These are phyloP conservation scores for Alternaria dauci DNA, from an alignment of 2,329 filamentous ascomycete species.

Conservation along the genomic window DNA sequence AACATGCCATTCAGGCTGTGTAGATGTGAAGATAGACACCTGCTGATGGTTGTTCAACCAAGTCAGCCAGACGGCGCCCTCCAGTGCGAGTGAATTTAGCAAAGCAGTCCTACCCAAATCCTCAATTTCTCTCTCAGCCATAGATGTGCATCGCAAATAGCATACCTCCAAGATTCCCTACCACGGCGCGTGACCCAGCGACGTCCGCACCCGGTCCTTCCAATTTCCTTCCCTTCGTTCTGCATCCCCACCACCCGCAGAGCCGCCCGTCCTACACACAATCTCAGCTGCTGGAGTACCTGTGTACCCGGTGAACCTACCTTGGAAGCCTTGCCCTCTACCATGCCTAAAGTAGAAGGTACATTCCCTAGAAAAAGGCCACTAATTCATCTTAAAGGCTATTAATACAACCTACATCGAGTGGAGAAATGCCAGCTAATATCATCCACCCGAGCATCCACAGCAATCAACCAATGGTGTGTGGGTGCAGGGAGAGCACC, in stretches of 20 bases:
- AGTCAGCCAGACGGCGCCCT: neutral
- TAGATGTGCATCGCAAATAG: neutral
- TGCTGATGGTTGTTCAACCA: neutral
- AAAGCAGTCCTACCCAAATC: neutral
- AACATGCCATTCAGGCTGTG: neutral
- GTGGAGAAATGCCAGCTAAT: slow-evolving; percentile 26
- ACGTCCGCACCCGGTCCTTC: neutral
- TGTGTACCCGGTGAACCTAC: neutral
- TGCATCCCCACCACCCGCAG: slow-evolving; percentile 32
- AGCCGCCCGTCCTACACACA: slow-evolving; percentile 38
- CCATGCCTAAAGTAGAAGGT: slow-evolving; percentile 7
- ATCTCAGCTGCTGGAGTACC: slow-evolving; percentile 5
- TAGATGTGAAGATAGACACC: neutral
- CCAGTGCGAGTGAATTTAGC: neutral
- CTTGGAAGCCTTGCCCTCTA: neutral
- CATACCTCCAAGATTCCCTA: neutral
- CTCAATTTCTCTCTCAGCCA: neutral
- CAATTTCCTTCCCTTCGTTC: neutral
- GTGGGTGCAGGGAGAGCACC: neutral
- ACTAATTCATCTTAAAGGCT: neutral
- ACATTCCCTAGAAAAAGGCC: neutral
- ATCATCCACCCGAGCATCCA: slow-evolving; percentile 2
- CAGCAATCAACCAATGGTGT: neutral
- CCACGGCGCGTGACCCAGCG: neutral
- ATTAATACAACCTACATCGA: slow-evolving; percentile 1